A percentile compares a stretch with the other conserved stretches of the same genome.
Conservation (phyloP, 2,329 filamentous ascomycete genomes). For the Plectosphaerella cucumerina region DNA sequence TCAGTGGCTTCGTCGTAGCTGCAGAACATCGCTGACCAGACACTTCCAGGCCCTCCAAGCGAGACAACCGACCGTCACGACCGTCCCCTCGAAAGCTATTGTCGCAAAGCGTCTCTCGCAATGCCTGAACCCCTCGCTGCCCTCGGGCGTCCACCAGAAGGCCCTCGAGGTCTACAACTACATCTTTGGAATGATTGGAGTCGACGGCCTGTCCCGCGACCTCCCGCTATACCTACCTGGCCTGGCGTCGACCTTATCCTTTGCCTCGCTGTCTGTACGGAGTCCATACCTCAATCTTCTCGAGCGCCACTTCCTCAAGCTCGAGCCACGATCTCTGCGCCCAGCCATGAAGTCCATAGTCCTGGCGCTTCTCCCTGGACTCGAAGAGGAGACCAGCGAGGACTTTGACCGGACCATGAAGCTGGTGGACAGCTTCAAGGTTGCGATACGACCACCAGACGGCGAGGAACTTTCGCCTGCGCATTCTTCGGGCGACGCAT, state of each 20-base stretch:
- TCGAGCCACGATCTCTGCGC: slow-evolving; percentile 68
- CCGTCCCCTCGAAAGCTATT: slow-evolving; percentile 75
- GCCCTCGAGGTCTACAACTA: slow-evolving; percentile 89
- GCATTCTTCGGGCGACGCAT: slow-evolving; percentile 67
- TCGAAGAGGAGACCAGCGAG: slow-evolving; percentile 95
- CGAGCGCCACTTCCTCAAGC: slow-evolving; percentile 71
- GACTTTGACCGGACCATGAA: slow-evolving; percentile 87
- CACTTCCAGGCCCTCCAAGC: slow-evolving; percentile 75
- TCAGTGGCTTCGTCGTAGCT: slow-evolving; percentile 28
- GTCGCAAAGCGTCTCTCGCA: slow-evolving; percentile 91
- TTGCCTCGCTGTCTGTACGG: slow-evolving; percentile 88
- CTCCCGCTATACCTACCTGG: slow-evolving; percentile 87
- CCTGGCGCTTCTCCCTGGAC: slow-evolving; percentile 79
- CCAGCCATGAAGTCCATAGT: slow-evolving; percentile 89
- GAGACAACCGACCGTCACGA: slow-evolving; percentile 65
- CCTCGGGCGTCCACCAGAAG: slow-evolving; percentile 97
- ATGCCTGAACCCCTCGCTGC: slow-evolving; percentile 88
- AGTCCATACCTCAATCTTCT: slow-evolving; percentile 80
- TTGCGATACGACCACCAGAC: slow-evolving; percentile 53
- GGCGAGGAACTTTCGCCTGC: slow-evolving; percentile 46
- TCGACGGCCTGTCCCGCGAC: slow-evolving; percentile 74
- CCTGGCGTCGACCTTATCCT: slow-evolving; percentile 82
- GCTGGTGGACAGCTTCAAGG: slow-evolving; percentile 74
- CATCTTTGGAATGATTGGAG: slow-evolving; percentile 82
- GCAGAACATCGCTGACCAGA: slow-evolving; percentile 16